Evolutionary conservation across 805 yeast species (phyloP).

Genomic region (Spathaspora sp.): DNA sequence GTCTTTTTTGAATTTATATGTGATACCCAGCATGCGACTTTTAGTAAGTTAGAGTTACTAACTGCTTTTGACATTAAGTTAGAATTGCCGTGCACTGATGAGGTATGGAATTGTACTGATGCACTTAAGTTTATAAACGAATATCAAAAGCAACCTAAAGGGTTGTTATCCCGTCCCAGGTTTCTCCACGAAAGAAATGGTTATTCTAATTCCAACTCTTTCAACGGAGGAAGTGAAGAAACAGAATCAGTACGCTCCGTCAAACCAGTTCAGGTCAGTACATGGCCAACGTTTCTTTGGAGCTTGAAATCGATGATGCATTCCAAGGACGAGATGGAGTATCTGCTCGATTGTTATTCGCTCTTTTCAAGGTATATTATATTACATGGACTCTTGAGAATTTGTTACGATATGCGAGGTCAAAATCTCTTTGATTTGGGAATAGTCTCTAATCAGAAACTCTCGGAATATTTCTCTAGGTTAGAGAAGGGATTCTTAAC

Average conservation of each 20-base stretch:
- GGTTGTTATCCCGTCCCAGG: constrained; percentile 4
- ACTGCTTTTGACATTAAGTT: constrained; percentile 42
- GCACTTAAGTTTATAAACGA: constrained; percentile 17
- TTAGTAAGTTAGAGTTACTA: constrained; percentile 25
- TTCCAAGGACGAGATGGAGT: constrained; percentile 25
- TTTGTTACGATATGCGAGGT: constrained; percentile 30
- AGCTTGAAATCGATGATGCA: constrained; percentile 28
- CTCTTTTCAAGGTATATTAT: constrained; percentile 33
- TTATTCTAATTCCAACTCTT: neutral
- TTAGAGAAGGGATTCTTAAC: constrained; percentile 27
- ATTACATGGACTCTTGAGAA: constrained; percentile 31
- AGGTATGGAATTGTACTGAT: constrained; percentile 37
- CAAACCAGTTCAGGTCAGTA: neutral
- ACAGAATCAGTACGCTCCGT: neutral
- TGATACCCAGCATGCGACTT: constrained; percentile 38
- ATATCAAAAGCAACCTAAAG: constrained; percentile 23
- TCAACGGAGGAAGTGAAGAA: neutral
- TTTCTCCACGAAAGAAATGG: neutral
- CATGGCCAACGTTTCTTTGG: constrained; percentile 37
- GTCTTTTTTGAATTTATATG: constrained; percentile 39
- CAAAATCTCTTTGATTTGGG: constrained; percentile 28
- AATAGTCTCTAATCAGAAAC: constrained; percentile 25
- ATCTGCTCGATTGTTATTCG: constrained; percentile 29
- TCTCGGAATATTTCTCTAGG: constrained; percentile 22
- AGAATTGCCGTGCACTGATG: constrained; percentile 44